phyloP scores from a whole-genome alignment of 768 basidiomycete species.

The Rhodotorula graminis region DNA sequence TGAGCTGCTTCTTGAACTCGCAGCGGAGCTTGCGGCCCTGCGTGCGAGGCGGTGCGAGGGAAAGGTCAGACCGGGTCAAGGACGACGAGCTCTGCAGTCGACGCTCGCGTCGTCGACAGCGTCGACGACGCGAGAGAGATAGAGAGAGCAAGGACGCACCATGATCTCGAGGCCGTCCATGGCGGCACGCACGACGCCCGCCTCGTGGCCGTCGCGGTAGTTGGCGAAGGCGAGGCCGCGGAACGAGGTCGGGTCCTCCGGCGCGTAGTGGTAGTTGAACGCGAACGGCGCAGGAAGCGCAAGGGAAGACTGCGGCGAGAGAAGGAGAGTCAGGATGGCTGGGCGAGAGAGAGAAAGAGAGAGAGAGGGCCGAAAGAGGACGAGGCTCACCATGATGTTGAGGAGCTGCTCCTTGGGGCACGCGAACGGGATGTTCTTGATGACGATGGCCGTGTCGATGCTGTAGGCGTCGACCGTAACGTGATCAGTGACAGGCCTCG shows the following conservation, averaged over 20 bases:
- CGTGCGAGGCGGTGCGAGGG: too few species aligned
- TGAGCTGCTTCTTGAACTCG: constrained; percentile 99
- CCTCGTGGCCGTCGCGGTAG: constrained; percentile 83
- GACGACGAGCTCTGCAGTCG: too few species aligned
- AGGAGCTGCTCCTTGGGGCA: constrained; percentile 94
- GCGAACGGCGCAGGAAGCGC: constrained; percentile 95
- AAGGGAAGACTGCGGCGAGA: constrained; percentile 47
- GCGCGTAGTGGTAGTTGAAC: constrained; percentile 81
- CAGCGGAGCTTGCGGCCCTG: constrained; percentile 88
- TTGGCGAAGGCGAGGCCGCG: constrained; percentile 97
- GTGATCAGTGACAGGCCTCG: neutral
- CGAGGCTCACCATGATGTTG: constrained; percentile 77
- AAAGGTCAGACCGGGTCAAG: too few species aligned
- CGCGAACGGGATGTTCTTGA: constrained; percentile 99
- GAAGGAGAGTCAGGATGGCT: neutral
- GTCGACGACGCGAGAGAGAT: too few species aligned
- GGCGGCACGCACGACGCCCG: constrained; percentile 90
- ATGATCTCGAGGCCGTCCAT: constrained; percentile 94
- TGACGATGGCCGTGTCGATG: constrained; percentile 98
- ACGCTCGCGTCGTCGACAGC: too few species aligned
- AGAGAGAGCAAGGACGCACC: constrained; percentile 7
- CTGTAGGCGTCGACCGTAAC: neutral
- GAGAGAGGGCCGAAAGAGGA: too few species aligned
- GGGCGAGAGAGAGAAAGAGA: neutral
- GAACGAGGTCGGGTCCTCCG: constrained; percentile 52